Evolutionary conservation across 2,329 filamentous ascomycete genomes (phyloP).

Genomic region (Colletotrichum sojae): DNA sequence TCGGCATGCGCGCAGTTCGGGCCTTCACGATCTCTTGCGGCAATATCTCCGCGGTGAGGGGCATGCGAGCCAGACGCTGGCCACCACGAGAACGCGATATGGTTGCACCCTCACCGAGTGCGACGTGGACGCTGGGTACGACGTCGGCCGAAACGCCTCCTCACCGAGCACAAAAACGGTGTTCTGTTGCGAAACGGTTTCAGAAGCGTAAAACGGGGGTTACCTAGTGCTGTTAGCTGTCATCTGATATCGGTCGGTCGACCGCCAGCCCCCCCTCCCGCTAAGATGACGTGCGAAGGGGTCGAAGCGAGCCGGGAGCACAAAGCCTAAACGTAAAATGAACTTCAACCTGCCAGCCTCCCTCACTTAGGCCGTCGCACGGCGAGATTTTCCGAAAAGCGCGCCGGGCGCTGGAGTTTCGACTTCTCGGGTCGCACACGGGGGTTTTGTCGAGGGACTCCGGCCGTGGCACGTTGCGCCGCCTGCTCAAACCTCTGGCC

Average conservation of each 20-base stretch:
- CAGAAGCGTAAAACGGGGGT: background rate
- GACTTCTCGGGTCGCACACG: constrained; percentile 4
- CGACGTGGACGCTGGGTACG: background rate
- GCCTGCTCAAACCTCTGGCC: background rate
- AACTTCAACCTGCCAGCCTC: background rate
- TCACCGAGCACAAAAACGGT: constrained; percentile 17
- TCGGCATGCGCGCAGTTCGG: constrained; percentile 21
- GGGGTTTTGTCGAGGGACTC: background rate
- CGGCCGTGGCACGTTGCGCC: constrained; percentile 15
- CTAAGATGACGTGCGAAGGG: background rate
- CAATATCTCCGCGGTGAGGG: background rate
- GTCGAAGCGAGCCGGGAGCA: background rate
- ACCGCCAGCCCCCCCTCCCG: background rate
- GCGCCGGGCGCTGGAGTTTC: background rate
- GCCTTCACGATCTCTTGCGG: constrained; percentile 16
- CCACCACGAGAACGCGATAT: constrained; percentile 9
- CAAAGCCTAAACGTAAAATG: constrained; percentile 3
- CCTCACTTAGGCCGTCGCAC: background rate
- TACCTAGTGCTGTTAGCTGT: background rate
- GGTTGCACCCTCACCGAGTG: constrained; percentile 12
- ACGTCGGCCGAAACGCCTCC: background rate
- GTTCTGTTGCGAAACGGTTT: background rate
- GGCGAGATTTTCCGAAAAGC: background rate
- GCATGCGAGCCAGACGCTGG: background rate
- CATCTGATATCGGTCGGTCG: constrained; percentile 11